phyloP scores from a whole-genome alignment of 768 basidiomycete species.

The Vararia minispora region DNA sequence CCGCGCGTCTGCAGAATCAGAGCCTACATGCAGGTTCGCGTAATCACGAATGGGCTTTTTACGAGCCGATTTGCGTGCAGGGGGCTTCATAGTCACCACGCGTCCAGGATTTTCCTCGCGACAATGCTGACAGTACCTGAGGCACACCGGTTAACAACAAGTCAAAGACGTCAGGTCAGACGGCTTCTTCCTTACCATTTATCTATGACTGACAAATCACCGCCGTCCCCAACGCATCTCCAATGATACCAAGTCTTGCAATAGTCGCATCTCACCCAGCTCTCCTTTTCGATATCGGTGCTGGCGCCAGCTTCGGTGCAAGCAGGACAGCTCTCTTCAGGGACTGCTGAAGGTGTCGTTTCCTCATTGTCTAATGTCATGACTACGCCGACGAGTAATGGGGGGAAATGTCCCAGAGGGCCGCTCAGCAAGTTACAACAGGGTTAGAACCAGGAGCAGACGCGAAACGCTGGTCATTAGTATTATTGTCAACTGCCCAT shows the following conservation, averaged over 20 bases:
- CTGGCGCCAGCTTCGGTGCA: no score
- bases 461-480: no score
- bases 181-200: slow-evolving; percentile 64
- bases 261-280: slow-evolving; percentile 75
- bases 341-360: no score
- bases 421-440: no score
- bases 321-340: no score
- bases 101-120: slow-evolving; percentile 46
- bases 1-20: slow-evolving; percentile 50
- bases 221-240: slow-evolving; percentile 61
- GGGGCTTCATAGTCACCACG: slow-evolving; percentile 62
- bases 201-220: slow-evolving; percentile 56
- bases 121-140: slow-evolving; percentile 65
- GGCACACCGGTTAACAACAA: slow-evolving; percentile 2
- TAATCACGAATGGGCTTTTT: slow-evolving; percentile 71
- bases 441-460: no score
- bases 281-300: slow-evolving; percentile 62
- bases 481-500: no score
- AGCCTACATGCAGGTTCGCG: slow-evolving; percentile 58
- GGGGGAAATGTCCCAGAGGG: no score
- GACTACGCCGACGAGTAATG: no score
- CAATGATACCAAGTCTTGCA: slow-evolving; percentile 83
- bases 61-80: slow-evolving; percentile 71
- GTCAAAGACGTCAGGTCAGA: slow-evolving; percentile 11
- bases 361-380: no score